phyloP scores from a whole-genome alignment of 2,329 filamentous ascomycete species.

The Chaetomium sp. region DNA sequence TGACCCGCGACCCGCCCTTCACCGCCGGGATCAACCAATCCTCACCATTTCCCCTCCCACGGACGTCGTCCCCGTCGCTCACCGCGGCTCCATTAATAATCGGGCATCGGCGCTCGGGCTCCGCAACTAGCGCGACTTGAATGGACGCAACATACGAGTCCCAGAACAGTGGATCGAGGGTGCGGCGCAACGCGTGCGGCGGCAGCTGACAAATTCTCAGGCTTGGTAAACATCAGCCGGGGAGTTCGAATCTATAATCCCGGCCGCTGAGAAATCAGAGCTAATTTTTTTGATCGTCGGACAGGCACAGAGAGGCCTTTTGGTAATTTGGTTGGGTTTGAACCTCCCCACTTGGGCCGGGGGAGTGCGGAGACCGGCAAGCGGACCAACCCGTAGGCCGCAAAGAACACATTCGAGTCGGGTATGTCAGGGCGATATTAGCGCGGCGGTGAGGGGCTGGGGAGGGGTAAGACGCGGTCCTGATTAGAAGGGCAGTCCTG shows the following conservation, averaged over 20 bases:
- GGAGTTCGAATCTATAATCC: neutral
- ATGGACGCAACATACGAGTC: neutral
- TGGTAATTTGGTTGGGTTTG: neutral
- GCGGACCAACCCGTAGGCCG: slow-evolving; percentile 4
- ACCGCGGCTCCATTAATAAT: neutral
- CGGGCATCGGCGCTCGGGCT: neutral
- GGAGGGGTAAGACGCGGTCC: neutral
- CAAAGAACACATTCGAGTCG: no score
- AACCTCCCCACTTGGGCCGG: neutral
- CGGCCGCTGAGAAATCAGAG: slow-evolving; percentile 4
- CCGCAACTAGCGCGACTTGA: neutral
- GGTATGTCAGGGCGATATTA: neutral
- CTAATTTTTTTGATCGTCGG: neutral
- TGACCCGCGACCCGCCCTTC: neutral
- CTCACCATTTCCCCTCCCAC: neutral
- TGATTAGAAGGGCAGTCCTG: neutral
- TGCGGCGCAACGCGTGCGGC: neutral
- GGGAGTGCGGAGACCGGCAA: neutral
- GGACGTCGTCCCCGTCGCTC: neutral
- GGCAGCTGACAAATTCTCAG: slow-evolving; percentile 10
- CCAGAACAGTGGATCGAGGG: neutral
- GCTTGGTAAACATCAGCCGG: neutral
- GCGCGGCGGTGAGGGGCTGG: neutral
- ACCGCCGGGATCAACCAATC: neutral
- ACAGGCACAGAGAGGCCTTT: neutral